These are phyloP conservation scores for Trichoderma asperellum DNA, from an alignment of 2,329 filamentous ascomycete species.

Conservation along the genomic window DNA sequence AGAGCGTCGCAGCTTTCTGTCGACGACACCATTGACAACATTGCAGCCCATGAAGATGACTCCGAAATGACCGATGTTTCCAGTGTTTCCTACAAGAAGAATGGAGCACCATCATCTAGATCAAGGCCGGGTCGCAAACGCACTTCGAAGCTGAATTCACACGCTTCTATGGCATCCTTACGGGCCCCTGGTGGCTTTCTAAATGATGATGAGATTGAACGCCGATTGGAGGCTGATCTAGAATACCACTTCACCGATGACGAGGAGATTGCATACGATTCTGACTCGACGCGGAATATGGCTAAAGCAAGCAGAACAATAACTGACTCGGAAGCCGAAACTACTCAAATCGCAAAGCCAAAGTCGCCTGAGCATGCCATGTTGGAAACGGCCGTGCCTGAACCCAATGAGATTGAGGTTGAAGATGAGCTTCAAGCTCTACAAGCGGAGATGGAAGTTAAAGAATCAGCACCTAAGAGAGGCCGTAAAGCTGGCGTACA, in stretches of 20 bases:
- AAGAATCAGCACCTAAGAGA: constrained; percentile 54
- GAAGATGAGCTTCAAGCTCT: constrained; percentile 57
- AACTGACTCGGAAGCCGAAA: constrained; percentile 38
- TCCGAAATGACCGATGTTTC: constrained; percentile 46
- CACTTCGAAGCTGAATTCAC: constrained; percentile 52
- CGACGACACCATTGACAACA: constrained; percentile 47
- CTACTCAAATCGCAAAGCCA: constrained; percentile 31
- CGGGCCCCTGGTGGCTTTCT: constrained; percentile 50
- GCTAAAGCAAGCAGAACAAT: constrained; percentile 36
- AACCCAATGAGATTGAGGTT: constrained; percentile 53
- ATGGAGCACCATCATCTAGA: constrained; percentile 45
- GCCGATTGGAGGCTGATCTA: constrained; percentile 67
- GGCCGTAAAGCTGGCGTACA: constrained; percentile 56
- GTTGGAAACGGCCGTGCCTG: constrained; percentile 54
- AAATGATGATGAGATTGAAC: constrained; percentile 68
- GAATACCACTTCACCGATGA: constrained; percentile 60
- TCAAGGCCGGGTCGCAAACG: constrained; percentile 42
- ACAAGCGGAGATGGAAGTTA: constrained; percentile 53
- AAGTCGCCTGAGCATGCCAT: constrained; percentile 52
- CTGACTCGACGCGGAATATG: constrained; percentile 50
- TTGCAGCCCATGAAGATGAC: constrained; percentile 46
- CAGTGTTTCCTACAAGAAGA: constrained; percentile 45
- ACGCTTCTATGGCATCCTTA: constrained; percentile 54
- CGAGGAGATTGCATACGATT: constrained; percentile 53
- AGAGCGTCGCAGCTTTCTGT: constrained; percentile 58